Percentiles rank a stretch among this genome's conserved stretches.
These are phyloP conservation scores for Diaporthe humulicola DNA, from an alignment of 2,329 filamentous ascomycete species.

Conservation along the genomic window DNA sequence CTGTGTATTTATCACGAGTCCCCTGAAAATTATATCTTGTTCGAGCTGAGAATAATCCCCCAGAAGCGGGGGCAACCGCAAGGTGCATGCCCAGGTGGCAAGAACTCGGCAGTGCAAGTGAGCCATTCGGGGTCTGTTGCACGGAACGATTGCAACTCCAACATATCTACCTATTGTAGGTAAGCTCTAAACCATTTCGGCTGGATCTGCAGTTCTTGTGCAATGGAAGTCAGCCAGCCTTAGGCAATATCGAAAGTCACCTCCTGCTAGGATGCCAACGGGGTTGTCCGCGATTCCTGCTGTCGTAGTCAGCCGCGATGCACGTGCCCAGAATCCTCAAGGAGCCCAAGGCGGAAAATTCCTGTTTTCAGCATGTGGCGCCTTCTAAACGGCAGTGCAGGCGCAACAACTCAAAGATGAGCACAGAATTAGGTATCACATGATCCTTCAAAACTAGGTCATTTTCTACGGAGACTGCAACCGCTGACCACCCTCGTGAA, in stretches of 20 bases:
- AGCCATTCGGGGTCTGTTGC: neutral
- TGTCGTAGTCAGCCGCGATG: neutral
- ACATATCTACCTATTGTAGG: neutral
- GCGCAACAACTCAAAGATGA: neutral
- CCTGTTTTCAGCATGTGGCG: too few species aligned
- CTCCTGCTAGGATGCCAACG: neutral
- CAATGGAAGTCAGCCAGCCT: neutral
- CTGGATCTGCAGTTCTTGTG: neutral
- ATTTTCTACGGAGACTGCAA: too few species aligned
- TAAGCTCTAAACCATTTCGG: neutral
- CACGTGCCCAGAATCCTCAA: neutral
- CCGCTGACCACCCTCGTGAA: too few species aligned
- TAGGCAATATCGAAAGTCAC: neutral
- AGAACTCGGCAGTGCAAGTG: neutral
- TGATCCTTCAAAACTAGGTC: neutral
- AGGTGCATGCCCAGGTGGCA: neutral
- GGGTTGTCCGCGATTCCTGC: neutral
- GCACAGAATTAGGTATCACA: neutral
- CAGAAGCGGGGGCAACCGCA: neutral
- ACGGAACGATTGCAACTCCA: neutral
- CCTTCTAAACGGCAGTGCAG: neutral
- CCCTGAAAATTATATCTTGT: neutral
- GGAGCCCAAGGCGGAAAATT: neutral
- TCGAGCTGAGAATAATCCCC: neutral
- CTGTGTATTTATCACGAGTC: neutral